phyloP scores from a whole-genome alignment of 176 grass and related monocot species.

The Dendrocalamus sinicus region DNA sequence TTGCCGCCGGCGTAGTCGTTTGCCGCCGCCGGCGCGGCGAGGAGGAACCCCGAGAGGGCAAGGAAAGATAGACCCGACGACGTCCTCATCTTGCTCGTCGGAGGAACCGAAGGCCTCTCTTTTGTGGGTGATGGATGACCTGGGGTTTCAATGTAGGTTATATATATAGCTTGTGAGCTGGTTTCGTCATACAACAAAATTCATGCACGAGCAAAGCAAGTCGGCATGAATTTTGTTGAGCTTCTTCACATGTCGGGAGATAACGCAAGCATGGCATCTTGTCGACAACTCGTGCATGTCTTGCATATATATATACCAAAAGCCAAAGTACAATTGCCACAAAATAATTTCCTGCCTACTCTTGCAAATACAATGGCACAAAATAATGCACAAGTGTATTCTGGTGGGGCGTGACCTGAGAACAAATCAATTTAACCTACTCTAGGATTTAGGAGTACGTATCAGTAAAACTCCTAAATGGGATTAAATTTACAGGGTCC shows the following conservation, averaged over 20 bases:
- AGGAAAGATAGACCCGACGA: background rate
- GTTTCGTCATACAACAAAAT: background rate
- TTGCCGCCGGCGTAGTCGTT: background rate
- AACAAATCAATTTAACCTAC: background rate
- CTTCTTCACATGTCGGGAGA: background rate
- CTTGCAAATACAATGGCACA: background rate
- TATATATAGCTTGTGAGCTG: constrained; percentile 12
- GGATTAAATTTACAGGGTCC: constrained; percentile 22
- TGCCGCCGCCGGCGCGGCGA: constrained; percentile 6
- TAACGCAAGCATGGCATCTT: background rate
- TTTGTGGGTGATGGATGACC: background rate
- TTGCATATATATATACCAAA: background rate
- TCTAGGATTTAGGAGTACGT: background rate
- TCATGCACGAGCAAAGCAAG: too few relatives aligned
- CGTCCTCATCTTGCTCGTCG: constrained; percentile 36
- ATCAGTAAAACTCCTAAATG: background rate
- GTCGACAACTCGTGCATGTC: background rate
- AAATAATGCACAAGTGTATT: background rate
- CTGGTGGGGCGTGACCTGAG: too few relatives aligned
- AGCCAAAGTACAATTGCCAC: background rate
- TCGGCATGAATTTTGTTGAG: background rate
- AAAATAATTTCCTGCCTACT: background rate
- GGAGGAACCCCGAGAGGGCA: constrained; percentile 9
- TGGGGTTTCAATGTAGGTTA: background rate
- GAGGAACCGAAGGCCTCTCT: background rate